Conservation (phyloP, 192 early-diverging fungal species). For the Gonapodya sp. region DNA sequence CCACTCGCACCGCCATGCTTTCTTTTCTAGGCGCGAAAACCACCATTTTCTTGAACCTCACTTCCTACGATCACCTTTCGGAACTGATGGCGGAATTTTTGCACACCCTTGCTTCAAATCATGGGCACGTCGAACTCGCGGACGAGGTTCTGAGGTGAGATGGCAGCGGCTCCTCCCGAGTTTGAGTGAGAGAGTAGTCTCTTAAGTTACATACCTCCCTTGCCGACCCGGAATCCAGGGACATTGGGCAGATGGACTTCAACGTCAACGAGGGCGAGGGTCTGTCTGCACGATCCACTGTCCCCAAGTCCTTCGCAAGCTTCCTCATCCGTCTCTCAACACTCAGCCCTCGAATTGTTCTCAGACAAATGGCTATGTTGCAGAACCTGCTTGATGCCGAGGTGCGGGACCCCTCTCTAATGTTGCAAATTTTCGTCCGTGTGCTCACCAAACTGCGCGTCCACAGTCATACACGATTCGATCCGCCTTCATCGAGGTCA, state of each 20-base stretch:
- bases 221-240: conserved; percentile 29
- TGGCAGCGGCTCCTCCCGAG: background rate
- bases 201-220: conserved; percentile 5
- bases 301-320: conserved; percentile 69
- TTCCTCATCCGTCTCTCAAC: conserved; percentile 81
- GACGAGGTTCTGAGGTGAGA: conserved; percentile 50
- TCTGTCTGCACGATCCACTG: background rate
- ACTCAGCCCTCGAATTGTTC: conserved; percentile 63
- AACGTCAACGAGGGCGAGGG: conserved; percentile 15
- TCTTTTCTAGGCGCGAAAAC: conserved; percentile 52
- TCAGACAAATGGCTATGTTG: conserved; percentile 83
- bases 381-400: conserved; percentile 81
- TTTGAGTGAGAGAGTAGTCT: background rate
- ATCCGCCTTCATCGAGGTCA: conserved; percentile 75
- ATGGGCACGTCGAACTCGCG: conserved; percentile 54
- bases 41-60: conserved; percentile 69
- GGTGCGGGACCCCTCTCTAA: conserved; percentile 31
- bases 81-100: conserved; percentile 76
- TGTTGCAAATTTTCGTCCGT: background rate
- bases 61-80: conserved; percentile 74
- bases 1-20: conserved; percentile 21
- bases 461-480: conserved; percentile 75
- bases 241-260: conserved; percentile 51
- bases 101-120: conserved; percentile 43
- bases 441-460: background rate